Evolutionary conservation across 371 early-diverging fungal species (phyloP).

Genomic region (Rhizomucor pusillus): DNA sequence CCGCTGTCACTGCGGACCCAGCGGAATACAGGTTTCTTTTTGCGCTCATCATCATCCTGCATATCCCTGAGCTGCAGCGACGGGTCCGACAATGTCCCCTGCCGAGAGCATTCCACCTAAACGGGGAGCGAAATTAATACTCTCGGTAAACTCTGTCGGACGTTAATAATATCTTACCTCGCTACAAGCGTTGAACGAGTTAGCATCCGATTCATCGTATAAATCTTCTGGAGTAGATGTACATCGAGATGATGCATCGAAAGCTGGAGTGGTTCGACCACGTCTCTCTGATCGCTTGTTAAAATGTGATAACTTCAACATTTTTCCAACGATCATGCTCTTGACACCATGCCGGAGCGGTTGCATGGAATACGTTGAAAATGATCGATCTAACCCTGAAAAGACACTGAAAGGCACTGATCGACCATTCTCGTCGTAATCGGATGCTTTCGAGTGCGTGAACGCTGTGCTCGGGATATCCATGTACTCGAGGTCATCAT

Average conservation of each 20-base stretch:
- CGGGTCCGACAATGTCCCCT: background rate
- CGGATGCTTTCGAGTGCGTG: background rate
- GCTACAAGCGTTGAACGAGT: conserved; percentile 4
- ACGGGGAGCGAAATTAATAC: background rate
- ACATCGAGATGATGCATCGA: too few relatives aligned
- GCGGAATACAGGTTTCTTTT: conserved; percentile 3
- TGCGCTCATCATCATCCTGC: background rate
- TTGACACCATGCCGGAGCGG: conserved; percentile 7
- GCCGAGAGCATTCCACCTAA: background rate
- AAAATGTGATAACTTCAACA: conserved; percentile 9
- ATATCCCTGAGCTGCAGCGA: background rate
- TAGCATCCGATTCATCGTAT: conserved; percentile 1
- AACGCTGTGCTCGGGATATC: background rate
- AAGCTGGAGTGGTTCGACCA: background rate
- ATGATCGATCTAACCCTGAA: conserved; percentile 8
- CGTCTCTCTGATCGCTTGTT: conserved; percentile 1
- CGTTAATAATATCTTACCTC: conserved; percentile 1
- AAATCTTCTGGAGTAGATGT: background rate
- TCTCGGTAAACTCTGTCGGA: background rate
- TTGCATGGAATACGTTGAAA: conserved; percentile 6
- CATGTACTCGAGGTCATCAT: background rate
- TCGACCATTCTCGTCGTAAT: background rate
- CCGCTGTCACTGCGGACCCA: conserved; percentile 10
- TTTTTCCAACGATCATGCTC: conserved; percentile 10
- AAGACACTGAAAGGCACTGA: conserved; percentile 2